Evolutionary conservation across 1,284 basidiomycete genomes (phyloP).

Genomic region (Marasmius oreades): DNA sequence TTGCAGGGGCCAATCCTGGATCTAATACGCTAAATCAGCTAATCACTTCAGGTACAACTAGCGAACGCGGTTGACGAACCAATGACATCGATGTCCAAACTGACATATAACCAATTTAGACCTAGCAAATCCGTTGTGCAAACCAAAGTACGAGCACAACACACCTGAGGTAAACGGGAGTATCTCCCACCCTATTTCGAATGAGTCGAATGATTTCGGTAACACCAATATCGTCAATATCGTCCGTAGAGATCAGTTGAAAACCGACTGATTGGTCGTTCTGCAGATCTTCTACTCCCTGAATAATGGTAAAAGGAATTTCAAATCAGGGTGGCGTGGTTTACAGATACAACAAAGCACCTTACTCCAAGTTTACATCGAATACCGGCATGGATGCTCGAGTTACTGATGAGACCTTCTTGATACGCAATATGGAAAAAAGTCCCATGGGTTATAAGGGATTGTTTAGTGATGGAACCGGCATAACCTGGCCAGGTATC

Average conservation of each 20-base stretch:
- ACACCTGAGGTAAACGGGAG: slow-evolving; percentile 56
- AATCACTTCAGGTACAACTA: too few species aligned
- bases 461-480: slow-evolving; percentile 52
- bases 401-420: slow-evolving; percentile 70
- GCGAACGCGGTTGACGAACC: background rate
- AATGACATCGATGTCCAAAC: slow-evolving; percentile 1
- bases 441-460: slow-evolving; percentile 70
- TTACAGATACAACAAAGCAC: background rate
- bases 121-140: too few species aligned
- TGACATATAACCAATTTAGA: background rate
- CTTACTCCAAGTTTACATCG: slow-evolving; percentile 48
- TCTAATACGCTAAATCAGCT: slow-evolving; percentile 11
- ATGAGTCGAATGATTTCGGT: slow-evolving; percentile 60
- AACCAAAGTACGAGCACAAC: too few species aligned
- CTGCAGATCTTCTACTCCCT: slow-evolving; percentile 55
- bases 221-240: slow-evolving; percentile 70
- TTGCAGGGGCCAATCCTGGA: slow-evolving; percentile 23
- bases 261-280: slow-evolving; percentile 67
- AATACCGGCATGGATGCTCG: slow-evolving; percentile 76
- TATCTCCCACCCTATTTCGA: slow-evolving; percentile 58
- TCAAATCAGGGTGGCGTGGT: background rate
- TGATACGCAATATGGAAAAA: slow-evolving; percentile 73
- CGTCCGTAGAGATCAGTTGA: slow-evolving; percentile 68
- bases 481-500: slow-evolving; percentile 55
- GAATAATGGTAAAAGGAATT: slow-evolving; percentile 22